phyloP scores from a whole-genome alignment of 148 eudicot genomes.

The Polygonum aviculare region DNA sequence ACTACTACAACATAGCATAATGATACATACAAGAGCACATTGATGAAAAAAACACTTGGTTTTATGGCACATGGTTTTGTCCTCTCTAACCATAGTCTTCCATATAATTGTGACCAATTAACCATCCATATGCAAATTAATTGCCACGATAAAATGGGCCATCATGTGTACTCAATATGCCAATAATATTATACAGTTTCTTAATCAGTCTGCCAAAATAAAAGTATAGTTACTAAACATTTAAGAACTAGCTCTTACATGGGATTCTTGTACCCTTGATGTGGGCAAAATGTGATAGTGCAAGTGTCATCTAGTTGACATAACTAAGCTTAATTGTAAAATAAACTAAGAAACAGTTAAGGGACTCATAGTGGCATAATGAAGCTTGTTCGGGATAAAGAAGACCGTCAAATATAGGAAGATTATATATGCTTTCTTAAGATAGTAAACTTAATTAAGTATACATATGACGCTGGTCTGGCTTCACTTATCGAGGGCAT shows the following conservation, averaged over 20 bases:
- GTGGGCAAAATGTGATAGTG: not conserved
- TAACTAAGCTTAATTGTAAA: not conserved
- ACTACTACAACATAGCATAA: not conserved
- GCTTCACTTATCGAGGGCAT: not conserved
- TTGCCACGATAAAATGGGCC: not conserved
- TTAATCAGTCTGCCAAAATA: not conserved
- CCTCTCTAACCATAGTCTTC: not conserved
- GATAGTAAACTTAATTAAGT: not conserved
- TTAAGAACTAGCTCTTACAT: not conserved
- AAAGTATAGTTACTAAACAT: not conserved
- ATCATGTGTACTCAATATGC: not conserved
- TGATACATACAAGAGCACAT: not conserved
- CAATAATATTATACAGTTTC: not conserved
- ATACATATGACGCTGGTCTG: not conserved
- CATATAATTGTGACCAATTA: not conserved
- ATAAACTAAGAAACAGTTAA: not conserved
- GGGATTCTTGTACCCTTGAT: not conserved
- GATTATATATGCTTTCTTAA: not conserved
- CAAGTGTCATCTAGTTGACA: not conserved
- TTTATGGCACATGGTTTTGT: slow-evolving; percentile 3
- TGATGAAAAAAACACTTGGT: not conserved
- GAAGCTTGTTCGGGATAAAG: not conserved
- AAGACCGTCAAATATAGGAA: slow-evolving; percentile 6
- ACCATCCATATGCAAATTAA: slow-evolving; percentile 2
- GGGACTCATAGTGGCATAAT: not conserved